These are phyloP conservation scores for Fusarium proliferatum DNA, from an alignment of 2,329 filamentous ascomycete genomes.

Conservation along the genomic window DNA sequence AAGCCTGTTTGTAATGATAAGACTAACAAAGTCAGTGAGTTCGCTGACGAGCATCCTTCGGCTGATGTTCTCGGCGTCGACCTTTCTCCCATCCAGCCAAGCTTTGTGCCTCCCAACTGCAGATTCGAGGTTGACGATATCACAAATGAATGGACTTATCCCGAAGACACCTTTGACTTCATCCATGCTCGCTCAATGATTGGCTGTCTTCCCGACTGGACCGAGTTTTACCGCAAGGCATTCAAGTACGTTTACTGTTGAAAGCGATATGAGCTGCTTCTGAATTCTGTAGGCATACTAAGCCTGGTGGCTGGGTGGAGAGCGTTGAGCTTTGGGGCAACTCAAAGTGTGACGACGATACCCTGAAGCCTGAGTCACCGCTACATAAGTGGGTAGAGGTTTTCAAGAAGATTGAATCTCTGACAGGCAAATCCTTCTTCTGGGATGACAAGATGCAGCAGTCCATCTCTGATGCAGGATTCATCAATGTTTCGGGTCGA, in stretches of 20 bases:
- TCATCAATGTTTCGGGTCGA: conserved; percentile 26
- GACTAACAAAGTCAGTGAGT: conserved; percentile 33
- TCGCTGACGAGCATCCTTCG: conserved; percentile 56
- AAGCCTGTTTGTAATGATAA: accelerated
- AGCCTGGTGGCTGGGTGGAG: conserved; percentile 38
- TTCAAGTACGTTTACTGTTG: conserved; percentile 52
- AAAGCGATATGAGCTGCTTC: conserved; percentile 43
- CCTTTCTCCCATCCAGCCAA: conserved; percentile 68
- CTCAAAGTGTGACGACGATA: conserved; percentile 42
- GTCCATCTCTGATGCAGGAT: conserved; percentile 35
- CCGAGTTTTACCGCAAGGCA: conserved; percentile 59
- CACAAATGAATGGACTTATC: conserved; percentile 61
- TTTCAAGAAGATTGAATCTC: conserved; percentile 15
- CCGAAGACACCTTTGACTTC: conserved; percentile 63
- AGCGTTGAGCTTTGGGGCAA: conserved; percentile 36
- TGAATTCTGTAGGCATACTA: conserved; percentile 2
- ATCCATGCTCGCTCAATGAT: conserved; percentile 67
- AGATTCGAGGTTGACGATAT: conserved; percentile 74
- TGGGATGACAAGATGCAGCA: conserved; percentile 21
- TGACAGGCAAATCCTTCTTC: conserved; percentile 24
- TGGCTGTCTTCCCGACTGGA: conserved; percentile 65
- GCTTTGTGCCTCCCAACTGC: conserved; percentile 69
- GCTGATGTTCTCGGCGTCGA: conserved; percentile 64
- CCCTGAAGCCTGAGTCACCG: conserved; percentile 20
- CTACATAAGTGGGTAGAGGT: conserved; percentile 15